These are phyloP conservation scores for Porcisia hertigi DNA, from an alignment of 208 protist genomes.

Conservation along the genomic window DNA sequence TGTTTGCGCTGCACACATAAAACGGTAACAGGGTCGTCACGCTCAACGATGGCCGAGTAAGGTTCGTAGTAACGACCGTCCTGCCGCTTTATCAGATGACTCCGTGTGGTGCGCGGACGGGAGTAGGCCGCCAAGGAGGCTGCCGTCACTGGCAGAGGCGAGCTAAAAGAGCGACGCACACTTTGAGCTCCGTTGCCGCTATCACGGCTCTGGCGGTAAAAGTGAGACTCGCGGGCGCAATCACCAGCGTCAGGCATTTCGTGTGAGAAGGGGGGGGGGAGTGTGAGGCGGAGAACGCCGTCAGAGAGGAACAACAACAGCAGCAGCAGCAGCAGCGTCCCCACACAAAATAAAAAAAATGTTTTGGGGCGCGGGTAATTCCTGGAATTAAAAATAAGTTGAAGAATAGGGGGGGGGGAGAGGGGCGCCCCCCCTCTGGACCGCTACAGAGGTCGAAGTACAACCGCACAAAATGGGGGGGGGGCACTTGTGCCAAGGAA, in stretches of 20 bases:
- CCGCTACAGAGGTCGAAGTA: no score
- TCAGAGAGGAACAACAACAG: background rate
- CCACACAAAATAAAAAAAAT: no score
- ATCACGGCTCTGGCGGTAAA: background rate
- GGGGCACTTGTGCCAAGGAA: no score
- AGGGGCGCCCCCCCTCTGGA: no score
- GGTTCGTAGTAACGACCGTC: constrained; percentile 37
- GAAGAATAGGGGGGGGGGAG: no score
- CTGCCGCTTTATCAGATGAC: constrained; percentile 6
- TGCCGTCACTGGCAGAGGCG: background rate
- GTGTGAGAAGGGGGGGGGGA: background rate
- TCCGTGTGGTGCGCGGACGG: constrained; percentile 15
- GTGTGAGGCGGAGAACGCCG: background rate
- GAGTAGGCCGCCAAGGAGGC: constrained; percentile 14
- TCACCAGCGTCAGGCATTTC: background rate
- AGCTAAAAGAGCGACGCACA: constrained; percentile 7
- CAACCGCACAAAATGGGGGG: no score
- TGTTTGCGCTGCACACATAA: constrained; percentile 25
- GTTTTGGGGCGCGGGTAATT: no score
- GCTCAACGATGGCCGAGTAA: constrained; percentile 27
- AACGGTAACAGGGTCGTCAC: constrained; percentile 19
- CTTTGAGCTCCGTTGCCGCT: background rate
- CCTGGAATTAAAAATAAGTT: no score
- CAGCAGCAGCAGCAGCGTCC: no score
- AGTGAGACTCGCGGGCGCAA: background rate